phyloP scores from a whole-genome alignment of 305 asterid species.

The Lippia alba region DNA sequence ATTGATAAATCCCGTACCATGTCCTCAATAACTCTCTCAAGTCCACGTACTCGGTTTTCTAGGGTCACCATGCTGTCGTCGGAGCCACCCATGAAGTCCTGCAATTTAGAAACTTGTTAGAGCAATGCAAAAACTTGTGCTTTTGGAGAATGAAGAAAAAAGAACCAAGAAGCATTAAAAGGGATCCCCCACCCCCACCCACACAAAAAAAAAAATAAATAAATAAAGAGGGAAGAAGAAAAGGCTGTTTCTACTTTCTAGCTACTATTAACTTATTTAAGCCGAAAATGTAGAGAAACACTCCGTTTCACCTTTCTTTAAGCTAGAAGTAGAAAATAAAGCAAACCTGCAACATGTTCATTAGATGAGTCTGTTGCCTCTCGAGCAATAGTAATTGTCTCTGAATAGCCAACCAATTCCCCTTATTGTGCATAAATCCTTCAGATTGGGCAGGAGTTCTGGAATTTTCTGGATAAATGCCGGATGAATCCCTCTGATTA shows the following conservation, averaged over 20 bases:
- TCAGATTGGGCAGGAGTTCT: constrained; percentile 70
- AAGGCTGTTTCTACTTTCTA: too few species aligned
- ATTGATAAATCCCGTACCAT: constrained; percentile 93
- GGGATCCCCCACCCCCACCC: too few species aligned
- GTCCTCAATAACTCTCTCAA: constrained; percentile 97
- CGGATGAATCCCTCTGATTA: constrained; percentile 67
- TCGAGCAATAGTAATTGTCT: constrained; percentile 88
- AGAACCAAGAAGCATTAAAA: too few species aligned
- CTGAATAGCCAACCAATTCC: constrained; percentile 95
- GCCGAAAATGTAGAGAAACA: too few species aligned
- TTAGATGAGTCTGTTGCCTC: constrained; percentile 94
- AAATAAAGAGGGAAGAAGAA: too few species aligned
- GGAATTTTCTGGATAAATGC: constrained; percentile 52
- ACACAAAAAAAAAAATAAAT: too few species aligned
- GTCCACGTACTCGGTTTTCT: constrained; percentile 95
- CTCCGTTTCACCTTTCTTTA: too few species aligned
- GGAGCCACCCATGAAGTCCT: constrained; percentile 99
- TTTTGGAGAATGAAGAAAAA: not conserved
- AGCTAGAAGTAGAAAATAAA: constrained; percentile 2
- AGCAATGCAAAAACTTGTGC: constrained; percentile 31
- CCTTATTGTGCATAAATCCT: constrained; percentile 71
- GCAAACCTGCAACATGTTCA: constrained; percentile 93
- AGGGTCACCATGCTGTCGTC: constrained; percentile 95
- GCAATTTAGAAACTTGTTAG: constrained; percentile 39
- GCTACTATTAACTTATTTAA: too few species aligned